phyloP scores from a whole-genome alignment of 139 green algal species.

The Edaphochlamys debaryana region DNA sequence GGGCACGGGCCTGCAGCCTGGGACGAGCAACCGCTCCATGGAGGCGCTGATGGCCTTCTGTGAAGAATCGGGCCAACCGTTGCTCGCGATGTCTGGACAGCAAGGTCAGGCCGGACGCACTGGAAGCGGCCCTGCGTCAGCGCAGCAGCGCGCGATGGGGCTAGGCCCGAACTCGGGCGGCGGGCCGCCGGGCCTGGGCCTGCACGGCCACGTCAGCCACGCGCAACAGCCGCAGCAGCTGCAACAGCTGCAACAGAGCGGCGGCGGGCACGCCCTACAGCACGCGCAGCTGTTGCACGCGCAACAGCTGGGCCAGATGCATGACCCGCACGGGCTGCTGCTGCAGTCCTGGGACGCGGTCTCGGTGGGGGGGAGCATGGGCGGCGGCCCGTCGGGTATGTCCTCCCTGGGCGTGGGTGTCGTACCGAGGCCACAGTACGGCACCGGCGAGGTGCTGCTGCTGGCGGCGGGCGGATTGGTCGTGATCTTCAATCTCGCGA shows the following conservation, averaged over 20 bases:
- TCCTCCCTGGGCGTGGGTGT: neutral
- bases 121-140: neutral
- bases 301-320: neutral
- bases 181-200: no score
- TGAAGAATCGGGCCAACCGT: conserved; percentile 13
- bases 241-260: conserved; percentile 9
- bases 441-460: conserved; percentile 12
- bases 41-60: conserved; percentile 11
- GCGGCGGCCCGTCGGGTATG: no score
- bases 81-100: conserved; percentile 4
- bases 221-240: conserved; percentile 8
- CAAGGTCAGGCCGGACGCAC: no score
- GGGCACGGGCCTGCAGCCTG: no score
- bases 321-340: neutral
- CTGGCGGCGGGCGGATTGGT: conserved; percentile 31
- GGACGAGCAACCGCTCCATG: neutral
- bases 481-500: conserved; percentile 21
- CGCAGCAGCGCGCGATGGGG: neutral
- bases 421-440: conserved; percentile 4
- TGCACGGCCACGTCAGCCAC: neutral
- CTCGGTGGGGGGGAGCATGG: neutral
- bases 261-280: neutral
- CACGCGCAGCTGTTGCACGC: neutral
- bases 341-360: neutral
- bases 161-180: no score